These are phyloP conservation scores for Pisolithus orientalis DNA, from an alignment of 768 basidiomycete species.

Conservation along the genomic window DNA sequence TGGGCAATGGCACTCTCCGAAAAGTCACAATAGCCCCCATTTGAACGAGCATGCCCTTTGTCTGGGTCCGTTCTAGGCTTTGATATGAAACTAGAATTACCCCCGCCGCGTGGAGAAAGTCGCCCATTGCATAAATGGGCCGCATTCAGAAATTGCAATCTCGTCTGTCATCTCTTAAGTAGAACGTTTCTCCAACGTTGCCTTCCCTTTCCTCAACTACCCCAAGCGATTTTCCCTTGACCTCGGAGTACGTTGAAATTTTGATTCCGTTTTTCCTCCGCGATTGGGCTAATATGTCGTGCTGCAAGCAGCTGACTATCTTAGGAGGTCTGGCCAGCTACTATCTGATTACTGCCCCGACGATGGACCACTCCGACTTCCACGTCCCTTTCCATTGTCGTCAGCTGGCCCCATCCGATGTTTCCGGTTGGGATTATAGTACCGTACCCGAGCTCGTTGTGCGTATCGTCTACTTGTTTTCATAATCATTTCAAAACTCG, in stretches of 20 bases:
- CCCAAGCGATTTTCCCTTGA: background rate
- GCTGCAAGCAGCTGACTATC: background rate
- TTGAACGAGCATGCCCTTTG: background rate
- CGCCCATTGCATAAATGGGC: background rate
- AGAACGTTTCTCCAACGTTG: background rate
- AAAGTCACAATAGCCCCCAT: background rate
- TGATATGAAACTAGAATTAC: background rate
- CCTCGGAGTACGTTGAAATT: background rate
- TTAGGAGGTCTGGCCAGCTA: background rate
- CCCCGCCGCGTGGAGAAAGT: background rate
- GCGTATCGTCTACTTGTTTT: constrained; percentile 10
- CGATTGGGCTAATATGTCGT: background rate
- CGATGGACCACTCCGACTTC: constrained; percentile 17
- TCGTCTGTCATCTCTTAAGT: background rate
- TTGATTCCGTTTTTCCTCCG: background rate
- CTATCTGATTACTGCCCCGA: background rate
- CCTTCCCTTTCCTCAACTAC: background rate
- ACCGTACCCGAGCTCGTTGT: constrained; percentile 21
- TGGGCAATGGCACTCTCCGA: background rate
- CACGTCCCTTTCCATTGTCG: constrained; percentile 24
- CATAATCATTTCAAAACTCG: background rate
- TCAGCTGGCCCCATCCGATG: constrained; percentile 22
- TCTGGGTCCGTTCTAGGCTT: background rate
- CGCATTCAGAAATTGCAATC: background rate
- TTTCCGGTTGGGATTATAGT: constrained; percentile 24